A percentile compares a stretch with the other conserved stretches of the same genome.
Conservation (phyloP, 108 stramenopile genomes). For the Cyclotella sp. region DNA sequence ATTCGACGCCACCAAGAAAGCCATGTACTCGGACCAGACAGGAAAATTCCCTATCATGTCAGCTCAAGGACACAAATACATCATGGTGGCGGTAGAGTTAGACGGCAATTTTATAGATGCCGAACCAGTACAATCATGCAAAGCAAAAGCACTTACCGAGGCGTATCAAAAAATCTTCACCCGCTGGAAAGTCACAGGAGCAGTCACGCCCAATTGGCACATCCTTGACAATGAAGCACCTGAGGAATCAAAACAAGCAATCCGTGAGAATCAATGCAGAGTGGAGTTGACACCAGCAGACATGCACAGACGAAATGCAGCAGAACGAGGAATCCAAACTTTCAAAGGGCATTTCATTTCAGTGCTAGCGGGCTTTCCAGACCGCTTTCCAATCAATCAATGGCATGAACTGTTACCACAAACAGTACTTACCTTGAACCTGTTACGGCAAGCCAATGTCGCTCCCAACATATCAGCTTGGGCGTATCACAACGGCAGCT, state of each 20-base stretch:
- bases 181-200: conserved; percentile 16
- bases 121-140: conserved; percentile 15
- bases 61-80: conserved; percentile 9
- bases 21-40: conserved; percentile 54
- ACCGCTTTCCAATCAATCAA: conserved; percentile 9
- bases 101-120: conserved; percentile 40
- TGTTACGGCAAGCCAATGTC: conserved; percentile 38
- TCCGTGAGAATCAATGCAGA: conserved; percentile 12
- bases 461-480: conserved; percentile 43
- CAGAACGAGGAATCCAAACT: conserved; percentile 65
- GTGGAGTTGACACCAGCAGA: conserved; percentile 49
- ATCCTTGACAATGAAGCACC: conserved; percentile 17
- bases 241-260: conserved; percentile 11
- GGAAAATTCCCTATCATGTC: conserved; percentile 19
- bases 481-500: conserved; percentile 21
- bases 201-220: conserved; percentile 26
- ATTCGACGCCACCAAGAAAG: conserved; percentile 13
- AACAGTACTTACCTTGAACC: conserved; percentile 37
- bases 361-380: conserved; percentile 35
- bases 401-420: conserved; percentile 21
- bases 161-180: conserved; percentile 21
- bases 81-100: conserved; percentile 19
- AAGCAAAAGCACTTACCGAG: conserved; percentile 15
- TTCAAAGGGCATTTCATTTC: conserved; percentile 64
- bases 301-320: conserved; percentile 46